Evolutionary conservation across 176 grass and related monocot genomes (phyloP).

Genomic region (Zoysia japonica): DNA sequence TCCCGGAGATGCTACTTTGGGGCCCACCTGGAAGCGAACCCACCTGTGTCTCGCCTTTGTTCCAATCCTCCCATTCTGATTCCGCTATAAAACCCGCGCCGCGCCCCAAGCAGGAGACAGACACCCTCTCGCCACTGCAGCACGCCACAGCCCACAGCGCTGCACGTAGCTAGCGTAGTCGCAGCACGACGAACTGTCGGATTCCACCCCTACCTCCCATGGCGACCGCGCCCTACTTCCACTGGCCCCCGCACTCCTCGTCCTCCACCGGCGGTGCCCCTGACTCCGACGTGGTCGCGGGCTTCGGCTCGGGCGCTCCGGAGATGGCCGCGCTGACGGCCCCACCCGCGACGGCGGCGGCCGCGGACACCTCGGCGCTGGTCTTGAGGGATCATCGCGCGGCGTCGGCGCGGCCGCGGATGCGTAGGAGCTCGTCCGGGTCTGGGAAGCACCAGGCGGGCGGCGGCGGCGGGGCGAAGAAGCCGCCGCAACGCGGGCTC

Average conservation of each 20-base stretch:
- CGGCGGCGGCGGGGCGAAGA: slow-evolving; percentile 26
- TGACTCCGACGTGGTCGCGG: background rate
- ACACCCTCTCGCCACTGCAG: background rate
- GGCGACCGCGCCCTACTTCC: slow-evolving; percentile 42
- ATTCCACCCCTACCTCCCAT: slow-evolving; percentile 4
- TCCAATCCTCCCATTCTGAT: background rate
- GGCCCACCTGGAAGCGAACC: too few species aligned
- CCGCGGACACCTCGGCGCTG: background rate
- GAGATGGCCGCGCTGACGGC: background rate
- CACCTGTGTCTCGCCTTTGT: too few species aligned
- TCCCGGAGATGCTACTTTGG: background rate
- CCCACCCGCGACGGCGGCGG: background rate
- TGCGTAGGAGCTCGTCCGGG: slow-evolving; percentile 8
- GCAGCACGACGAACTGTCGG: background rate
- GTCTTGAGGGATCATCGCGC: background rate
- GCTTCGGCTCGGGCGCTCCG: background rate
- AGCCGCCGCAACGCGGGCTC: slow-evolving; percentile 66
- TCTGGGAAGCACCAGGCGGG: slow-evolving; percentile 24
- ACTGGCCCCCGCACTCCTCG: slow-evolving; percentile 24
- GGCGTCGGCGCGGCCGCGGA: slow-evolving; percentile 2
- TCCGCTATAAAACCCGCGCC: slow-evolving; percentile 22
- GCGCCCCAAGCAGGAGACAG: slow-evolving; percentile 8
- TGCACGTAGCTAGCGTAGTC: background rate
- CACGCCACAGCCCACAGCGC: background rate
- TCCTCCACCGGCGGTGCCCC: background rate